Conservation (phyloP, 2,329 filamentous ascomycete genomes). For the Akanthomyces uredinophilus region DNA sequence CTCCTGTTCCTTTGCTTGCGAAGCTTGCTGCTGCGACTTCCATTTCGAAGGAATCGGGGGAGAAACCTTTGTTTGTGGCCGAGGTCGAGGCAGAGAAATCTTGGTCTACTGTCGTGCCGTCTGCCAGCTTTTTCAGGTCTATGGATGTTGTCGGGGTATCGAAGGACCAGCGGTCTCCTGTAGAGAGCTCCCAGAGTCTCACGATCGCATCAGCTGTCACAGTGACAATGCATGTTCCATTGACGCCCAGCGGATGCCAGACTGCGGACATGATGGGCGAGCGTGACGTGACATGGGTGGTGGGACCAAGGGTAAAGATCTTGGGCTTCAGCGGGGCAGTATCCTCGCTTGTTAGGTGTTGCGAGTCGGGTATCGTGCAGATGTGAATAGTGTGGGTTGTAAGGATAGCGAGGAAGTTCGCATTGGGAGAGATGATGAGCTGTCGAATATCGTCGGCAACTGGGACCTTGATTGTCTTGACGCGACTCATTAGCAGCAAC, state of each 20-base stretch:
- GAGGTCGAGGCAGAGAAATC: constrained; percentile 75
- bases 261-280: constrained; percentile 73
- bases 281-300: constrained; percentile 82
- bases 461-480: constrained; percentile 68
- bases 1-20: constrained; percentile 59
- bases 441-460: constrained; percentile 80
- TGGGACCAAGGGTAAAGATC: constrained; percentile 87
- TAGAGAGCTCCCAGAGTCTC: constrained; percentile 82
- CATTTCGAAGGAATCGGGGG: constrained; percentile 87
- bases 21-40: constrained; percentile 89
- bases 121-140: constrained; percentile 82
- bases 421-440: constrained; percentile 76
- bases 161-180: constrained; percentile 81
- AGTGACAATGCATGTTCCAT: constrained; percentile 77
- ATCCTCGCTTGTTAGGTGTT: constrained; percentile 68
- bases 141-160: constrained; percentile 77
- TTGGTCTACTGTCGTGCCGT: constrained; percentile 75
- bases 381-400: constrained; percentile 87
- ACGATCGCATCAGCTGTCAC: constrained; percentile 85
- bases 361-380: constrained; percentile 74
- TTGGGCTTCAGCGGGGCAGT: constrained; percentile 68
- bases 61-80: constrained; percentile 74
- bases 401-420: constrained; percentile 76
- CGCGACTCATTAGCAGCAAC: constrained; percentile 20
- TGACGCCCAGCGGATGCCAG: constrained; percentile 89